Percentiles rank a stretch among this genome's conserved stretches.
Evolutionary conservation across 2,329 filamentous ascomycete species (phyloP).

Genomic region (Elsinoe batatas): DNA sequence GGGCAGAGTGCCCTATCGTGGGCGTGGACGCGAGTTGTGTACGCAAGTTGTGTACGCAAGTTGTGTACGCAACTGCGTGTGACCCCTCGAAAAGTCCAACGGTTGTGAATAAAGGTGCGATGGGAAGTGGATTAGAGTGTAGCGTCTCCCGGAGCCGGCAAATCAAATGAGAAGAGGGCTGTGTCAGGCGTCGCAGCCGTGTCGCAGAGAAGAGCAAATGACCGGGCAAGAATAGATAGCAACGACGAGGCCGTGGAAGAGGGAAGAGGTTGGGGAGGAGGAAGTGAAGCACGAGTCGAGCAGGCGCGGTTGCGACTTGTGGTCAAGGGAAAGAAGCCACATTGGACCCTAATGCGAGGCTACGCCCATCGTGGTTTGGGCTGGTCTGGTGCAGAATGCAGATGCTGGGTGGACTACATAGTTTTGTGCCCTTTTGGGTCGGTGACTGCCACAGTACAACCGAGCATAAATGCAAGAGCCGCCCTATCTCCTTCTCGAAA

Average conservation of each 20-base stretch:
- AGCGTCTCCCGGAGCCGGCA: background rate
- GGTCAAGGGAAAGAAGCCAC: background rate
- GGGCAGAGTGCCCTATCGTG: slow-evolving; percentile 8
- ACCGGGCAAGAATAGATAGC: background rate
- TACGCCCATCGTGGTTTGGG: background rate
- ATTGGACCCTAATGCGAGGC: background rate
- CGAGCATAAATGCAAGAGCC: background rate
- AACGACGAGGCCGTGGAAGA: background rate
- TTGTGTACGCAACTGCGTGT: slow-evolving; percentile 1
- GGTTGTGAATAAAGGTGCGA: background rate
- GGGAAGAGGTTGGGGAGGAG: background rate
- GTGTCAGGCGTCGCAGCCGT: background rate
- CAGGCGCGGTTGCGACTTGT: background rate
- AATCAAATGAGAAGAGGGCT: slow-evolving; percentile 4
- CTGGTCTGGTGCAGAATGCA: background rate
- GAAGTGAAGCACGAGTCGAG: slow-evolving; percentile 2
- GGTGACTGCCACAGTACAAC: background rate
- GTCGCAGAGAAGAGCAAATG: background rate
- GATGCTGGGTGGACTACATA: background rate
- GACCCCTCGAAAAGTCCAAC: slow-evolving; percentile 9
- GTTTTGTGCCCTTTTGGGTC: slow-evolving; percentile 2
- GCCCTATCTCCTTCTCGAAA: background rate
- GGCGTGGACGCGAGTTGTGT: slow-evolving; percentile 5
- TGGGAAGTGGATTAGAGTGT: background rate
- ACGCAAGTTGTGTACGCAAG: background rate